phyloP scores from a whole-genome alignment of 2,329 filamentous ascomycete genomes.

The Aspergillus tanneri region DNA sequence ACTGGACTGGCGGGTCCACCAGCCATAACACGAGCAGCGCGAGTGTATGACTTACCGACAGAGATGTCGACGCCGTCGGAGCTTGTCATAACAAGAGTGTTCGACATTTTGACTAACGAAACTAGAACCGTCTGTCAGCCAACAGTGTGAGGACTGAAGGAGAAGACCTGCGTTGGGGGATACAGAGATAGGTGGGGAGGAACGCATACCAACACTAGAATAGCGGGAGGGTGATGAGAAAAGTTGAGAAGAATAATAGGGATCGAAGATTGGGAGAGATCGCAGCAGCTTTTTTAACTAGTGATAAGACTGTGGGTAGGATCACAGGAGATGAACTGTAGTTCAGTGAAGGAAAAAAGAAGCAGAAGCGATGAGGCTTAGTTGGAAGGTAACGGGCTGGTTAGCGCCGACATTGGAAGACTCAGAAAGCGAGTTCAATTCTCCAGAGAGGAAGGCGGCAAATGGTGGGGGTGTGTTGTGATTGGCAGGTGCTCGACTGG shows the following conservation, averaged over 20 bases:
- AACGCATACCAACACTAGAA: background rate
- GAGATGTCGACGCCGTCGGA: constrained; percentile 40
- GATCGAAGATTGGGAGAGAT: background rate
- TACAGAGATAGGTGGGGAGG: background rate
- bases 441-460: background rate
- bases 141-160: background rate
- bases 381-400: background rate
- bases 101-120: background rate
- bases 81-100: constrained; percentile 14
- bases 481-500: too few relatives aligned
- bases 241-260: background rate
- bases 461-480: background rate
- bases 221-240: background rate
- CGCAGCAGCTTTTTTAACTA: background rate
- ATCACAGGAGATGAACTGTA: too few relatives aligned
- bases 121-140: background rate
- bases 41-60: constrained; percentile 49
- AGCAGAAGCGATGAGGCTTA: constrained; percentile 3
- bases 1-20: too few relatives aligned
- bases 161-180: background rate
- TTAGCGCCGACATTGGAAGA: background rate
- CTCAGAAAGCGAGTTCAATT: background rate
- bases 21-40: too few relatives aligned
- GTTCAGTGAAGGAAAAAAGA: background rate
- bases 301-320: too few relatives aligned